These are phyloP conservation scores for Nidula microcarpa DNA, from an alignment of 768 basidiomycete genomes.

Conservation along the genomic window DNA sequence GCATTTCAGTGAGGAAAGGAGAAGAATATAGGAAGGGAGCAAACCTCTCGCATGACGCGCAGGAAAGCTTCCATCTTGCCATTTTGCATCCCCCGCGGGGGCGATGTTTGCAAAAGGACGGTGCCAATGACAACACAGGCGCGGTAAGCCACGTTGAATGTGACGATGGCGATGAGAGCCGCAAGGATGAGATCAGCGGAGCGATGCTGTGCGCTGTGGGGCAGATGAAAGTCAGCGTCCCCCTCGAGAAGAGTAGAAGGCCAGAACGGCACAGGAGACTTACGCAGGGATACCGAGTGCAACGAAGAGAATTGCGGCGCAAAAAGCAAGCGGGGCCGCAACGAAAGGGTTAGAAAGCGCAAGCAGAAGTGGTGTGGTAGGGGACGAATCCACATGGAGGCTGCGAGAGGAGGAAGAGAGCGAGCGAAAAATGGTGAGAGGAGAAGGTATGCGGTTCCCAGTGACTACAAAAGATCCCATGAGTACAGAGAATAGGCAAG, in stretches of 20 bases:
- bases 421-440: slow-evolving; percentile 44
- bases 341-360: slow-evolving; percentile 75
- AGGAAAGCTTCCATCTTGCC: slow-evolving; percentile 81
- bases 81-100: slow-evolving; percentile 51
- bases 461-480: slow-evolving; percentile 46
- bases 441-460: slow-evolving; percentile 58
- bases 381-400: slow-evolving; percentile 26
- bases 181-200: slow-evolving; percentile 86
- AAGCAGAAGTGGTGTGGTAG: slow-evolving; percentile 28
- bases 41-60: slow-evolving; percentile 77
- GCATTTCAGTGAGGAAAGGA: not conserved
- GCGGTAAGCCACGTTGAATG: slow-evolving; percentile 81
- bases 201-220: slow-evolving; percentile 50
- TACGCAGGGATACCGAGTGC: slow-evolving; percentile 55
- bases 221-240: not conserved
- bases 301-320: slow-evolving; percentile 49
- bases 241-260: not conserved
- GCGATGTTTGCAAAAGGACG: slow-evolving; percentile 87
- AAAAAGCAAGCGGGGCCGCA: slow-evolving; percentile 58
- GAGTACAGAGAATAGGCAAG: not conserved
- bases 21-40: slow-evolving; percentile 8
- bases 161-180: slow-evolving; percentile 67
- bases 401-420: slow-evolving; percentile 29
- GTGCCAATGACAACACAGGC: slow-evolving; percentile 82
- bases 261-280: too few relatives aligned